Base-by-base conservation (phyloP, 305 asterid genomes). In the Fraxinus ornus region DNA sequence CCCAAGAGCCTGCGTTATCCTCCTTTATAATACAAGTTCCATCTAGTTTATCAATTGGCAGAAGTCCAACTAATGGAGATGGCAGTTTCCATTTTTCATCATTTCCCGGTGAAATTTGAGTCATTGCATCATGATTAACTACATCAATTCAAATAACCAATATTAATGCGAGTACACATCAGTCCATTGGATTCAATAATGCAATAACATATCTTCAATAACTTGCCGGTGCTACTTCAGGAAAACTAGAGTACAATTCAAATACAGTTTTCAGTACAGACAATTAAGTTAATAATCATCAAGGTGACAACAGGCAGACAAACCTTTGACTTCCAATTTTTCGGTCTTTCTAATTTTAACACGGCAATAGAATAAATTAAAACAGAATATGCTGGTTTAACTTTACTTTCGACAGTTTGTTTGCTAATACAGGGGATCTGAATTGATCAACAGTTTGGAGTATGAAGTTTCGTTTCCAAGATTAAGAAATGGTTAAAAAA, bases 1-100 rank as follows among this genome's bases (percentile, higher is more conserved):
- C 68, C 98, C 90, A 85, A 95, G 98, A 32, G 98, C 98, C 89
- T 89, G 98, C 4, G 94, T 87, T 97, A 95, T 90, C 83, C 94
- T 95, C 97, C 88, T 95, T 93, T 81, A 95, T 93, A 79, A 91
- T 86, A 78, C 93, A 95, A 79, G 95, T 88, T 33, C 91, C 94
- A 79, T 92, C 98, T 3, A 79, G 85, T 86, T 77, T 87, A 82
- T 89, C 94, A 19, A 86, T 78, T 10, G 95, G 93, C 83, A 86
- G 80, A 64, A 89, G 83, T 80, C 90, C 93, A 78, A 84, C 44
- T 71, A 84, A 83, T 22, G 97, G 95, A 24, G 87, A 87, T 60
- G 93, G 87, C 30, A 84, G 88, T 86, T 84, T 93, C 82, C 81
- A 86, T 81, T 88, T 92, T 35, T 92, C 92, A 79, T 88, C 93